Percentiles rank a stretch among this genome's conserved stretches.
phyloP scores from a whole-genome alignment of 1,284 basidiomycete species.

The Ganoderma boninense region DNA sequence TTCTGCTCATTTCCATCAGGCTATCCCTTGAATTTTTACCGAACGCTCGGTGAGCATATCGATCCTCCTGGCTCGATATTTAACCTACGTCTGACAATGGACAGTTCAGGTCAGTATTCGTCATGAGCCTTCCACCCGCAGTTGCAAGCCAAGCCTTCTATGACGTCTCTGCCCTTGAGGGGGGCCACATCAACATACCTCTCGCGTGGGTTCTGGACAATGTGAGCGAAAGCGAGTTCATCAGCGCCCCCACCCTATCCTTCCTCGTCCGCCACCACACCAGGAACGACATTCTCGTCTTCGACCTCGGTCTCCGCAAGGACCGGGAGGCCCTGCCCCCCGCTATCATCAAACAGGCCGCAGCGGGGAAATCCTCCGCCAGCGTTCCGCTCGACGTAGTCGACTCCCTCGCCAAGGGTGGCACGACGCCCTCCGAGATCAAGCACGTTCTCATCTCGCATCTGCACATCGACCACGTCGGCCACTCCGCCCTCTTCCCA shows the following conservation, averaged over 20 bases:
- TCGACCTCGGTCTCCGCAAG: conserved; percentile 62
- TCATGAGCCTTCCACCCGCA: conserved; percentile 30
- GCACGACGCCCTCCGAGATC: conserved; percentile 49
- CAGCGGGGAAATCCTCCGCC: conserved; percentile 26
- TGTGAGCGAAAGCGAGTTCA: conserved; percentile 33
- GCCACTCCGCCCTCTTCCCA: conserved; percentile 53
- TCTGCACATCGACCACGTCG: conserved; percentile 43
- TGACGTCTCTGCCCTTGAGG: conserved; percentile 58
- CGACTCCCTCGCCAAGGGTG: conserved; percentile 58
- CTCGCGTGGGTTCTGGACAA: conserved; percentile 48
- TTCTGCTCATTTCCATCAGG: too few relatives aligned
- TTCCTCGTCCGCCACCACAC: conserved; percentile 59
- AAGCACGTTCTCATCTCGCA: conserved; percentile 53
- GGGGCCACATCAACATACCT: conserved; percentile 48
- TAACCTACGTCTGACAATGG: not conserved
- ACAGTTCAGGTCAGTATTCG: not conserved
- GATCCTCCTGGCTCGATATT: not conserved
- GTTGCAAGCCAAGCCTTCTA: conserved; percentile 27
- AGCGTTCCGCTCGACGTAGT: conserved; percentile 51
- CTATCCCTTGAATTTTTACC: too few relatives aligned
- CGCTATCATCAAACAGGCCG: not conserved
- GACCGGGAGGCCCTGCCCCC: conserved; percentile 52
- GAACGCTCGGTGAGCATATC: not conserved
- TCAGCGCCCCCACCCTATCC: conserved; percentile 49
- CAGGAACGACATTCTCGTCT: conserved; percentile 48